A percentile compares a stretch with the other conserved stretches of the same genome.
Evolutionary conservation across 805 yeast species (phyloP).

Genomic region (Kazachstania africana): DNA sequence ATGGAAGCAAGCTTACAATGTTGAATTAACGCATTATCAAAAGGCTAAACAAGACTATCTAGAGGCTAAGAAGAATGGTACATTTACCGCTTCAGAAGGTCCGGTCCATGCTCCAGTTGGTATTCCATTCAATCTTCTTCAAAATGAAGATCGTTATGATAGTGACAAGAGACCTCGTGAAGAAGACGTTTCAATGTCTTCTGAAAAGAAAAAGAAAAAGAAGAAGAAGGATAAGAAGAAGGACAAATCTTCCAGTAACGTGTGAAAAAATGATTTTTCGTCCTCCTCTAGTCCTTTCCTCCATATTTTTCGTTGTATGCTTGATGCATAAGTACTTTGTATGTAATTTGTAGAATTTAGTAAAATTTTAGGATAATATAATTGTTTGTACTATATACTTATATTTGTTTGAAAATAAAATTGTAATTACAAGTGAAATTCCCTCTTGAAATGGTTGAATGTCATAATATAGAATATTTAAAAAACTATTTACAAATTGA

Average conservation of each 20-base stretch:
- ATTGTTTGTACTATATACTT: no score
- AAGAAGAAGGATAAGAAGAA: conserved; percentile 46
- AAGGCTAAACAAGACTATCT: conserved; percentile 35
- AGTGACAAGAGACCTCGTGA: conserved; percentile 28
- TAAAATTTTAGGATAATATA: no score
- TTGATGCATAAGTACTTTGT: no score
- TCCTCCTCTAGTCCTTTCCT: neutral
- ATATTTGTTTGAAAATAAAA: no score
- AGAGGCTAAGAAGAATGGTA: conserved; percentile 34
- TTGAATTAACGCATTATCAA: conserved; percentile 35
- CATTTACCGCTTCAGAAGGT: conserved; percentile 15
- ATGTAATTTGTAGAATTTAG: no score
- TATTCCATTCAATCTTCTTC: conserved; percentile 25
- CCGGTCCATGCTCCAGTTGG: conserved; percentile 33
- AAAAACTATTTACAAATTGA: no score
- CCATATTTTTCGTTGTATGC: no score
- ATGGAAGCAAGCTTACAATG: conserved; percentile 50
- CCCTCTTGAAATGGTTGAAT: no score
- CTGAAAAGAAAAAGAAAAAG: conserved; percentile 36
- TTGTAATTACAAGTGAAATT: no score
- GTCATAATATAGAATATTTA: no score
- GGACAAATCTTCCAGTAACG: conserved; percentile 17
- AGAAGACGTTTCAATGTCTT: conserved; percentile 20
- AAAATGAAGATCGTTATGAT: conserved; percentile 17
- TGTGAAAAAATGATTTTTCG: neutral